Evolutionary conservation across 2,329 filamentous ascomycete genomes (phyloP).

Genomic region (Diaporthe amygdali): DNA sequence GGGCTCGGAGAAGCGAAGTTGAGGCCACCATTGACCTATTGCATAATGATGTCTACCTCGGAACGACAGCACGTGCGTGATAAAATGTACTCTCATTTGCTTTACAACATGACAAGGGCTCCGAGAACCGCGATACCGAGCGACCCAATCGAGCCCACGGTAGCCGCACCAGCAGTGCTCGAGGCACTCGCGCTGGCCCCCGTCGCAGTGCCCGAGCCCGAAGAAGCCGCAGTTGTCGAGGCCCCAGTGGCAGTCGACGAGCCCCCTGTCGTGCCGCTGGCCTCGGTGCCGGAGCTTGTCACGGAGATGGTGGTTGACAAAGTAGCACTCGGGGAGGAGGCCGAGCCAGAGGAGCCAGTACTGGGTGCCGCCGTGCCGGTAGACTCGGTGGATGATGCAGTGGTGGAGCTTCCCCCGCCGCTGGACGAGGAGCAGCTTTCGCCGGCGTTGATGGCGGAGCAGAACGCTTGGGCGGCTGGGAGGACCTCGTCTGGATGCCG

Average conservation of each 20-base stretch:
- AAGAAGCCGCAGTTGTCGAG: neutral
- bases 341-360: neutral
- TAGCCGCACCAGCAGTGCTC: constrained; percentile 8
- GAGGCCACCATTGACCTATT: no score
- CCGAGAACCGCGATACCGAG: constrained; percentile 11
- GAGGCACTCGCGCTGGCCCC: neutral
- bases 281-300: neutral
- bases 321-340: neutral
- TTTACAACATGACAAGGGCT: neutral
- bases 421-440: constrained; percentile 14
- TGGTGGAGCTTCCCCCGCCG: neutral
- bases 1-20: no score
- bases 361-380: neutral
- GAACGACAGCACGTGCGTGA: neutral
- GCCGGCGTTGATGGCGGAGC: constrained; percentile 18
- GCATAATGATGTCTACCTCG: neutral
- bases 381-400: neutral
- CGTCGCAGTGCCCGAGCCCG: constrained; percentile 7
- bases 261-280: neutral
- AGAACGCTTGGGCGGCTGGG: constrained; percentile 8
- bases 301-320: neutral
- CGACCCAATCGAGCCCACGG: constrained; percentile 4
- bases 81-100: neutral
- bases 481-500: constrained; percentile 8
- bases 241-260: neutral